Conservation (phyloP, 106 monocot genomes). For the Acorus gramineus region DNA sequence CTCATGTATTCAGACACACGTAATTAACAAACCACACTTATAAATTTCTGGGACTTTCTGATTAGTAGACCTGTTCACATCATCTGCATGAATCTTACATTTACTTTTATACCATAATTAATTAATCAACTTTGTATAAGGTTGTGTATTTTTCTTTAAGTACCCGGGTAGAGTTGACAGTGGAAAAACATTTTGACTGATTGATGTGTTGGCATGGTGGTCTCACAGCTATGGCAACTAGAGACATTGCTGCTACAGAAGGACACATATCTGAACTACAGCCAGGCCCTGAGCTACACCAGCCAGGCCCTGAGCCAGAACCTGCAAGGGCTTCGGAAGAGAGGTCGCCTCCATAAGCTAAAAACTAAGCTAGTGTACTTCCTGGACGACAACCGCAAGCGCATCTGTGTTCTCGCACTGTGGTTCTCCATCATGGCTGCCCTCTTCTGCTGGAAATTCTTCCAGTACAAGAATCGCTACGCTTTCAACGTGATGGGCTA, state of each 20-base stretch:
- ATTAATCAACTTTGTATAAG: too few relatives aligned
- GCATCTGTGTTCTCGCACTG: conserved; percentile 59
- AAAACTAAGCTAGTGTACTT: conserved; percentile 57
- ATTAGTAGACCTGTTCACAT: too few relatives aligned
- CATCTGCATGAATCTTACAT: too few relatives aligned
- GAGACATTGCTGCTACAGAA: conserved; percentile 83
- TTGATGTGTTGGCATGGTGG: not conserved
- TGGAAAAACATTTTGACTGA: too few relatives aligned
- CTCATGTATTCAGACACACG: too few relatives aligned
- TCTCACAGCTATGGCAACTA: conserved; percentile 76
- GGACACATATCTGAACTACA: conserved; percentile 90
- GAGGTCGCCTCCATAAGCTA: conserved; percentile 49
- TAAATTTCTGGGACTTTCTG: too few relatives aligned
- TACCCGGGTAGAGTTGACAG: too few relatives aligned
- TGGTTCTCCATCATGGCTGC: conserved; percentile 57
- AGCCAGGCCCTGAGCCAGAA: conserved; percentile 96
- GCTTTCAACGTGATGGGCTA: conserved; percentile 88
- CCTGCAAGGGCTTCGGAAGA: conserved; percentile 45
- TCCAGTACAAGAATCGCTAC: conserved; percentile 58
- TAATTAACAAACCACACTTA: too few relatives aligned
- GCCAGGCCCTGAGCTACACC: conserved; percentile 79
- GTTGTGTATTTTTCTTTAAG: too few relatives aligned
- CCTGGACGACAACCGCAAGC: conserved; percentile 79
- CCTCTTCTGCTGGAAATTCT: conserved; percentile 82
- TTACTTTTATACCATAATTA: too few relatives aligned